Evolutionary conservation across 129 eudicot genomes (phyloP).

Genomic region (Tagetes erecta): DNA sequence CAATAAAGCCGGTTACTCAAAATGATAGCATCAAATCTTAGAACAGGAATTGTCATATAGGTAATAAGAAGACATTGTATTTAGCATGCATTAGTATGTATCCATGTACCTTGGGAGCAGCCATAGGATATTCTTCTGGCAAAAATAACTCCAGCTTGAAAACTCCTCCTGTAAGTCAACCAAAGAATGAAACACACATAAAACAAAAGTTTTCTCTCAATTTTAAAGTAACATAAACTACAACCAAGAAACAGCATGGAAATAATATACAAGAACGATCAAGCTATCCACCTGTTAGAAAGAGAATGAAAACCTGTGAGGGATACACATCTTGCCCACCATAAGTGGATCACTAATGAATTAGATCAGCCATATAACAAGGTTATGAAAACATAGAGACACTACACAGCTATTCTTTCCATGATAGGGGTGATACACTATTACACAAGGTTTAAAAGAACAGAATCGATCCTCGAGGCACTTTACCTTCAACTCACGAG

Average conservation of each 20-base stretch:
- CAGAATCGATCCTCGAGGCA: background rate
- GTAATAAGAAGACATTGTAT: background rate
- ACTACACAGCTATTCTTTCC: slow-evolving; percentile 1
- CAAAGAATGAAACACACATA: slow-evolving; percentile 15
- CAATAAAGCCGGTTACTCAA: no score
- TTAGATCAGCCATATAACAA: no score
- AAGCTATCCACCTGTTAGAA: background rate
- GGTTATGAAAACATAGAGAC: slow-evolving; percentile 12
- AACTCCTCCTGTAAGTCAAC: slow-evolving; percentile 46
- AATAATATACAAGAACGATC: slow-evolving; percentile 14
- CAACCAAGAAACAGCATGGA: slow-evolving; percentile 5
- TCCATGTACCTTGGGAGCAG: slow-evolving; percentile 55
- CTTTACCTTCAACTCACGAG: no score
- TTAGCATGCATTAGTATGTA: slow-evolving; percentile 5
- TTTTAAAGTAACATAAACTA: background rate
- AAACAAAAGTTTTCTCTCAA: background rate
- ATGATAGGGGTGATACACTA: background rate
- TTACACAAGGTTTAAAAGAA: background rate
- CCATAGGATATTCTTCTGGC: slow-evolving; percentile 67
- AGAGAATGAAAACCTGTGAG: background rate
- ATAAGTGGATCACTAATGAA: background rate
- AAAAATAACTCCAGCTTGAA: slow-evolving; percentile 58
- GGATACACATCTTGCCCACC: background rate
- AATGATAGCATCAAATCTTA: slow-evolving; percentile 4
- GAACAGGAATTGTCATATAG: slow-evolving; percentile 2